Base-by-base conservation (phyloP, 1,284 basidiomycete genomes). In the Cutaneotrichosporon dermatis region DNA sequence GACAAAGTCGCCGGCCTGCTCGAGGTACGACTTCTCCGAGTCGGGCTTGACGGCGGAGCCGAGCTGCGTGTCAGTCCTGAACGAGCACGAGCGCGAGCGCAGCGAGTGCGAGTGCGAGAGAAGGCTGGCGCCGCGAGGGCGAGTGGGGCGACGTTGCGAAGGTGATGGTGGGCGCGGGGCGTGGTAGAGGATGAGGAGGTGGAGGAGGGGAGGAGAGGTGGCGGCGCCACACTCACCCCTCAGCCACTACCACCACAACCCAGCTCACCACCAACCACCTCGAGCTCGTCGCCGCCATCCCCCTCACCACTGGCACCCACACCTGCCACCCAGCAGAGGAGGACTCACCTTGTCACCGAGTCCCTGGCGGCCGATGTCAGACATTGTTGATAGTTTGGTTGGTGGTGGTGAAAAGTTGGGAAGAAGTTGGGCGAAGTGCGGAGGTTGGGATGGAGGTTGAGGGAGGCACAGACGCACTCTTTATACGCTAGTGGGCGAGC, bases 11-110 rank as follows among this genome's bases (percentile, higher is more conserved):
- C 61, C 53, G 39, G 69, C 73, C 68, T 76, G 74, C 68, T 75
- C 73, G 58, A 75, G 62, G 67, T 73, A 72, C n/a, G 71, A 66
- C 69, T 76, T 76, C 68, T 76, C 66, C 40, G 71, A 73, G 69
- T 76, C 71, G 69, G 75, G 75, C 70, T 75, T 76, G 59, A 64
- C 61, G 60, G 75, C 63, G 54, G 70, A 42, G 51, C 58, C 57
- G 63, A 66, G 66, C 63, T 64, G 34, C 34, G 25, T 15, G 50
- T 50, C 11, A 42, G 48, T 11, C 13, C 25, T 25, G 25, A 25
- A 25, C 25, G 25, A 25, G 25, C 25, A 25, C 25, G 25, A 25
- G 25, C 25, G 25, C 25, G 25, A 25, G 25, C 25, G 25, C 25
- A 25, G 25, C 25, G 25, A 25, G 25, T 25, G 25, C 25, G 25